Conservation (phyloP, 2,329 filamentous ascomycete genomes). For the Phaeosphaeria sp. region DNA sequence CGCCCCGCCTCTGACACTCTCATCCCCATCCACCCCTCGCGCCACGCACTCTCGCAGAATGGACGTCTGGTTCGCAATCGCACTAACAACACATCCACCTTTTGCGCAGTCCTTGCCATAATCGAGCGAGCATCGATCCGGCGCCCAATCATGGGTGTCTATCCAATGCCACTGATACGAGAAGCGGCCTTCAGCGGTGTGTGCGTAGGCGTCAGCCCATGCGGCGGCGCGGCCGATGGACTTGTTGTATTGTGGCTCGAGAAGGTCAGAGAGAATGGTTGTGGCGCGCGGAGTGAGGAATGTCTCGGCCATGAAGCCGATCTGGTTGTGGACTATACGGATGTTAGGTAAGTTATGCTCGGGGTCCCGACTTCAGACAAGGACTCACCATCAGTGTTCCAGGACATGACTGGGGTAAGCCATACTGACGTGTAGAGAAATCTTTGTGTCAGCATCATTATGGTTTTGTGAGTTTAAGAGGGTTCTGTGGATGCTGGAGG, state of each 20-base stretch:
- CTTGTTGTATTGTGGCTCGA: conserved; percentile 49
- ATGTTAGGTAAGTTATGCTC: conserved; percentile 8
- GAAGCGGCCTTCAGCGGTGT: conserved; percentile 48
- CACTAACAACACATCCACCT: conserved; percentile 51
- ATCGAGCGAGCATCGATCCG: conserved; percentile 43
- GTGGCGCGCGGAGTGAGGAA: conserved; percentile 44
- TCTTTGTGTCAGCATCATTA: not conserved
- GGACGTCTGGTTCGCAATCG: conserved; percentile 51
- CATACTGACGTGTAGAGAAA: conserved; percentile 5
- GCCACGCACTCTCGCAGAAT: conserved; percentile 48
- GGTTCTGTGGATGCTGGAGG: too few species aligned
- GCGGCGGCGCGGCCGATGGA: conserved; percentile 50
- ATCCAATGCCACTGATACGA: conserved; percentile 54
- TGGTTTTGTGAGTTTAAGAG: too few species aligned
- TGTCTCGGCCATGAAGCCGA: conserved; percentile 49
- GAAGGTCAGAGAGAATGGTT: conserved; percentile 41
- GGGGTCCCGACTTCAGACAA: too few species aligned
- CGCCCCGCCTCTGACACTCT: conserved; percentile 24
- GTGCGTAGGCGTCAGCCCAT: conserved; percentile 50
- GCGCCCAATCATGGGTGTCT: conserved; percentile 45
- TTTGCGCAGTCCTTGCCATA: conserved; percentile 48
- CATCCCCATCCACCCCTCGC: conserved; percentile 30
- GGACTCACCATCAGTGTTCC: conserved; percentile 43
- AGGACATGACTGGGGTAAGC: conserved; percentile 27
- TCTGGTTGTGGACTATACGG: conserved; percentile 48